A percentile compares a stretch with the other conserved stretches of the same genome.
Conservation (phyloP, 192 early-diverging fungal species). For the Mortierella hygrophila region DNA sequence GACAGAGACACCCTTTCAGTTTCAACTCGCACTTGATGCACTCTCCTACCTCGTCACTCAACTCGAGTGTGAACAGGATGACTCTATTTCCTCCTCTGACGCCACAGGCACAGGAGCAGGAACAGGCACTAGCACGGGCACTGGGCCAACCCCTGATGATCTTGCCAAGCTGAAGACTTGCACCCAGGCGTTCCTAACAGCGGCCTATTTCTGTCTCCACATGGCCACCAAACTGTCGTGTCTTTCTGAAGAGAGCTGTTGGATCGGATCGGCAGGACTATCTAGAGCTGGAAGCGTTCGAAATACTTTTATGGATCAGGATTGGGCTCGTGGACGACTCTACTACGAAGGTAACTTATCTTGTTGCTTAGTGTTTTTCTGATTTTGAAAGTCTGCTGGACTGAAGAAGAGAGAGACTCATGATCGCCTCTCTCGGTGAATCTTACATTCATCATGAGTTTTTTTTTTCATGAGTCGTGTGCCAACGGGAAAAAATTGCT, state of each 20-base stretch:
- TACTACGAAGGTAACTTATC: constrained; percentile 23
- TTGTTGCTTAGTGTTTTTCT: neutral
- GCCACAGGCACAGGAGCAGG: neutral
- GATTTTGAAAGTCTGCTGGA: neutral
- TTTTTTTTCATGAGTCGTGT: too few species aligned
- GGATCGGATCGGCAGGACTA: constrained; percentile 13
- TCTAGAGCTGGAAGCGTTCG: neutral
- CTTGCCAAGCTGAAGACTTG: constrained; percentile 10
- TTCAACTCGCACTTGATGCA: constrained; percentile 17
- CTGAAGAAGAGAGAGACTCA: too few species aligned
- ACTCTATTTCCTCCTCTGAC: neutral
- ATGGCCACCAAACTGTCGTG: constrained; percentile 13
- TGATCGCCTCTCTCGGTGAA: too few species aligned
- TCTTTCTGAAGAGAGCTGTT: constrained; percentile 20
- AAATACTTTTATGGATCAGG: constrained; percentile 15
- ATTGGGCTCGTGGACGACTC: constrained; percentile 21
- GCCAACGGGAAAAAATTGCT: too few species aligned
- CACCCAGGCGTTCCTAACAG: constrained; percentile 11
- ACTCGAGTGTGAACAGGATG: constrained; percentile 10
- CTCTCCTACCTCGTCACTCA: constrained; percentile 2
- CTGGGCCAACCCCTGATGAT: neutral
- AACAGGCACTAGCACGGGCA: neutral
- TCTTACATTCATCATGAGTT: too few species aligned
- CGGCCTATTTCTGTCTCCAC: constrained; percentile 19
- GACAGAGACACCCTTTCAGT: neutral